These are phyloP conservation scores for Aspergillus puulaauensis DNA, from an alignment of 2,329 filamentous ascomycete species.

Conservation along the genomic window DNA sequence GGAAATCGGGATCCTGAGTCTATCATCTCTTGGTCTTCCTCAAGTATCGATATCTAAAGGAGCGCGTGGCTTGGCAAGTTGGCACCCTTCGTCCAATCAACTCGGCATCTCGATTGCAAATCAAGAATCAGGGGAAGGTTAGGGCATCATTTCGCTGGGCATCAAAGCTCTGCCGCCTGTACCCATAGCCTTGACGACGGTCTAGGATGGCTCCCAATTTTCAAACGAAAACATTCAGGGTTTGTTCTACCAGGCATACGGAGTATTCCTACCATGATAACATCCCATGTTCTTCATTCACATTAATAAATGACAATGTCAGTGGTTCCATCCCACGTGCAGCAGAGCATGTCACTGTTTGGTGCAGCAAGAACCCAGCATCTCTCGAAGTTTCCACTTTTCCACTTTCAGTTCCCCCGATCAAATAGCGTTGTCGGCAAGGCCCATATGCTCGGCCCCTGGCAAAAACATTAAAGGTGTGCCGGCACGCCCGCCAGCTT, in stretches of 20 bases:
- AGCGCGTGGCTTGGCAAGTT: slow-evolving; percentile 2
- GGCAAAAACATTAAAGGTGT: slow-evolving; percentile 14
- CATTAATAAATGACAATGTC: too few relatives aligned
- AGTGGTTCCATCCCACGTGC: not conserved
- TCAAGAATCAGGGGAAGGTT: slow-evolving; percentile 2
- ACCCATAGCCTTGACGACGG: not conserved
- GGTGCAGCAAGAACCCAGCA: not conserved
- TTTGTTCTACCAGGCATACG: not conserved
- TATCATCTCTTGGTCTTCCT: not conserved
- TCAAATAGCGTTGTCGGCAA: slow-evolving; percentile 7
- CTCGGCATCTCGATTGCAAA: not conserved
- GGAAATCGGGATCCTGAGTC: not conserved
- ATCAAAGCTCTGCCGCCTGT: not conserved
- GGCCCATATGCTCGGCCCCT: not conserved
- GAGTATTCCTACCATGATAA: not conserved
- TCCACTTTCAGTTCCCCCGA: not conserved
- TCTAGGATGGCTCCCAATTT: not conserved
- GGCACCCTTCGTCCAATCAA: not conserved
- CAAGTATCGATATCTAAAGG: not conserved
- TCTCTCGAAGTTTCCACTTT: not conserved
- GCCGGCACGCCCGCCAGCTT: slow-evolving; percentile 1
- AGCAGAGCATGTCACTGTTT: not conserved
- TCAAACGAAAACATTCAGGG: not conserved
- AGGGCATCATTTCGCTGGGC: slow-evolving; percentile 5
- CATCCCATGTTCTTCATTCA: not conserved